Conservation (phyloP, 2,329 filamentous ascomycete genomes). For the Dactylella cylindrospora region DNA sequence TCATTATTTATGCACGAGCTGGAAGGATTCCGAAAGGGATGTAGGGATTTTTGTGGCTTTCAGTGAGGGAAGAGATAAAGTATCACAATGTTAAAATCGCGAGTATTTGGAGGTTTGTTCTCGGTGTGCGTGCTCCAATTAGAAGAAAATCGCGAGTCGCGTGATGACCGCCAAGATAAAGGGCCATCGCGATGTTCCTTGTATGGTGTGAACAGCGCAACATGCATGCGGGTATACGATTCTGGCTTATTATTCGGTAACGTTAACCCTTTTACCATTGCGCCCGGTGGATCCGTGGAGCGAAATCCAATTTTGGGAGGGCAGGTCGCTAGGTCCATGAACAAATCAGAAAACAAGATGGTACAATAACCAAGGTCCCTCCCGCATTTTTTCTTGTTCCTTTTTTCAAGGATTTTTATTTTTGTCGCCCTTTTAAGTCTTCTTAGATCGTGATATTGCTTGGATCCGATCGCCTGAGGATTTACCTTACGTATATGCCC, state of each 20-base stretch:
- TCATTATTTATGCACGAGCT: background rate
- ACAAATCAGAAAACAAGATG: background rate
- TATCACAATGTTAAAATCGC: background rate
- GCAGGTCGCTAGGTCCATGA: background rate
- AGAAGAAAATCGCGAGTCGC: slow-evolving; percentile 19
- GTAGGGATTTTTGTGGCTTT: background rate
- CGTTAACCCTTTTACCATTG: background rate
- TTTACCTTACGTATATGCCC: too few species aligned
- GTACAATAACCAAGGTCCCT: background rate
- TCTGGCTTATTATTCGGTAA: slow-evolving; percentile 22
- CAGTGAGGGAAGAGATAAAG: background rate
- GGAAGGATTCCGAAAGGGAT: background rate
- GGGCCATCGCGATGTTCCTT: slow-evolving; percentile 18
- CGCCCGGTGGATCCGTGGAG: background rate
- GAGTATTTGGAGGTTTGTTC: too few species aligned
- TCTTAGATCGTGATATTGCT: too few species aligned
- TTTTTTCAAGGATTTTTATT: background rate
- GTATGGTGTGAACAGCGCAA: slow-evolving; percentile 28
- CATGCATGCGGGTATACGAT: slow-evolving; percentile 13
- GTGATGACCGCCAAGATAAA: slow-evolving; percentile 33
- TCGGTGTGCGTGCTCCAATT: slow-evolving; percentile 12
- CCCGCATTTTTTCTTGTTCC: background rate
- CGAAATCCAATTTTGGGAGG: too few species aligned
- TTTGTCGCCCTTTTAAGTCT: too few species aligned
- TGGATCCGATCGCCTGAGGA: too few species aligned